Evolutionary conservation across 2,329 filamentous ascomycete species (phyloP).

Genomic region (Huntiella bhutanensis): DNA sequence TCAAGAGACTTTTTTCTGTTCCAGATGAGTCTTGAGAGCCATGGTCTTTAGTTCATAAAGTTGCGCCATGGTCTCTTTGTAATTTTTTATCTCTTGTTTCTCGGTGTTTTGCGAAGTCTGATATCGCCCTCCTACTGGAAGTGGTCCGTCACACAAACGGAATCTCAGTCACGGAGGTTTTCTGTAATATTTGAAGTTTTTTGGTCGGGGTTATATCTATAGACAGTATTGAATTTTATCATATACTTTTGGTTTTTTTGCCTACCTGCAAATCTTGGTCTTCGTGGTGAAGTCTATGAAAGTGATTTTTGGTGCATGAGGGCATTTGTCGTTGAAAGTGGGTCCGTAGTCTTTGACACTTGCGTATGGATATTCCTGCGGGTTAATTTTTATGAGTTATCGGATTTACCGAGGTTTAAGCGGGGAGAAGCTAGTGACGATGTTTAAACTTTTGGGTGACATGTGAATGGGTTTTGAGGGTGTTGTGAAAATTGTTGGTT

Average conservation of each 20-base stretch:
- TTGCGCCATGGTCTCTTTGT: too few relatives aligned
- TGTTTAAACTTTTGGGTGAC: too few relatives aligned
- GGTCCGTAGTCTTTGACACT: not conserved
- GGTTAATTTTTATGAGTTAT: not conserved
- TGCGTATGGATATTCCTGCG: not conserved
- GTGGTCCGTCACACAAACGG: too few relatives aligned
- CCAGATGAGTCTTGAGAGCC: too few relatives aligned
- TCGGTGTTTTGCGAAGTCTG: too few relatives aligned
- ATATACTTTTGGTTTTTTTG: not conserved
- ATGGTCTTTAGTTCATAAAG: too few relatives aligned
- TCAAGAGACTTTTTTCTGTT: too few relatives aligned
- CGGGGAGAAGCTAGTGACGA: not conserved
- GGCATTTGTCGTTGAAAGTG: conserved; percentile 1
- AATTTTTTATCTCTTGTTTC: too few relatives aligned
- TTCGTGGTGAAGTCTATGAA: not conserved
- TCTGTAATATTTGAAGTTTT: too few relatives aligned
- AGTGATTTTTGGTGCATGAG: not conserved
- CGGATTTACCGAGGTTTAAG: not conserved
- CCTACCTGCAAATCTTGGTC: not conserved
- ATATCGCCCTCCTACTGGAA: too few relatives aligned
- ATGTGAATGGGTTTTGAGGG: not conserved
- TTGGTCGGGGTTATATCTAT: too few relatives aligned
- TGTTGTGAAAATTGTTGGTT: not conserved
- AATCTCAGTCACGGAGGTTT: too few relatives aligned
- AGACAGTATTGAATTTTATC: not conserved